Evolutionary conservation across 306 rosid species (phyloP).

Genomic region (Cucumis cinereus): DNA sequence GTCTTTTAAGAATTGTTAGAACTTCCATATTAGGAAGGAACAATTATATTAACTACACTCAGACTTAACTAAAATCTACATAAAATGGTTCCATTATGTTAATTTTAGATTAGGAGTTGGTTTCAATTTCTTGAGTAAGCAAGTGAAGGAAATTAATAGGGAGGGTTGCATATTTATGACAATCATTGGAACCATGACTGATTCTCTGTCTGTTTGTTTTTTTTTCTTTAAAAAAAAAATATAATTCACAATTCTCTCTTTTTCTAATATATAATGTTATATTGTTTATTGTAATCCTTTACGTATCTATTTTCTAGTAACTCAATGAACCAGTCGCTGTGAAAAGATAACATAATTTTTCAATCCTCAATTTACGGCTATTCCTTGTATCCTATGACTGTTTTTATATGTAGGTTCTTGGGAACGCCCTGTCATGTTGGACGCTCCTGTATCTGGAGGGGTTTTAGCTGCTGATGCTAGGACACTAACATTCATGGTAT

Average conservation of each 20-base stretch:
- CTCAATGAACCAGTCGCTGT: not conserved
- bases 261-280: not conserved
- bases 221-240: too few species aligned
- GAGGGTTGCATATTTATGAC: not conserved
- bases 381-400: slow-evolving; percentile 6
- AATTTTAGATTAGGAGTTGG: not conserved
- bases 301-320: not conserved
- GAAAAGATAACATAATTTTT: not conserved
- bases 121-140: not conserved
- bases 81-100: not conserved
- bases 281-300: not conserved
- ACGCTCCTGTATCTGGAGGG: slow-evolving; percentile 97
- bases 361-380: not conserved
- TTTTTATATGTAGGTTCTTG: slow-evolving; percentile 27
- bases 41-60: not conserved
- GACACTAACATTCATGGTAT: slow-evolving; percentile 84
- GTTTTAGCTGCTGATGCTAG: slow-evolving; percentile 93
- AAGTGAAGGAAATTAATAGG: not conserved
- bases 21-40: not conserved
- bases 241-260: not conserved
- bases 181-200: not conserved
- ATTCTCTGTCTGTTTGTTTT: not conserved
- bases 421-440: slow-evolving; percentile 56
- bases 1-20: not conserved
- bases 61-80: not conserved